These are phyloP conservation scores for Barnettozyma botsteinii DNA, from an alignment of 805 yeast genomes.

Conservation along the genomic window DNA sequence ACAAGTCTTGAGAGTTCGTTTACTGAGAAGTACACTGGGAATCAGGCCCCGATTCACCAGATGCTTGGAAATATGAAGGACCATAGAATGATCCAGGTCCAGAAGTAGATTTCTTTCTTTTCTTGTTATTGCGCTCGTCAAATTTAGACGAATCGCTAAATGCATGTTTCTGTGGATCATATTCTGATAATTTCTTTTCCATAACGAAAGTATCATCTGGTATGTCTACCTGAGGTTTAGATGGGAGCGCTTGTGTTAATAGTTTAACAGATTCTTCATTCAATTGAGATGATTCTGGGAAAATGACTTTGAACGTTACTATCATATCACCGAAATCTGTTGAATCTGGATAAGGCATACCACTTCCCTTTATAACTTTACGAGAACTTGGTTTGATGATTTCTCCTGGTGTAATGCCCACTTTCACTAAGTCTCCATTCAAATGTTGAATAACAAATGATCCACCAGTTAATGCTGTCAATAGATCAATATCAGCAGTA, in stretches of 20 bases:
- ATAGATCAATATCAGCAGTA: conserved; percentile 41
- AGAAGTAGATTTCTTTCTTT: conserved; percentile 7
- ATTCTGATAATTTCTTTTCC: conserved; percentile 33
- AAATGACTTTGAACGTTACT: conserved; percentile 50
- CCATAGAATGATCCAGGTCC: neutral
- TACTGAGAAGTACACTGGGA: conserved; percentile 11
- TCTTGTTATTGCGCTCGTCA: conserved; percentile 1
- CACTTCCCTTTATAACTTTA: conserved; percentile 44
- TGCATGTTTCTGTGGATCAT: conserved; percentile 8
- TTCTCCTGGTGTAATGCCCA: conserved; percentile 44
- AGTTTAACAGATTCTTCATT: conserved; percentile 60
- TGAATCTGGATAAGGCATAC: conserved; percentile 48
- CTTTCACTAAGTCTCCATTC: conserved; percentile 32
- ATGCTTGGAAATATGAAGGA: neutral
- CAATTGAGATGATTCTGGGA: conserved; percentile 59
- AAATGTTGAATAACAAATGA: conserved; percentile 33
- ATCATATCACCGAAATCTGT: conserved; percentile 46
- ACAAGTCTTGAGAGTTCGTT: neutral
- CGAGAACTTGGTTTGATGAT: conserved; percentile 43
- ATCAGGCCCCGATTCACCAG: neutral
- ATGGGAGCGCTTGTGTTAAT: conserved; percentile 72
- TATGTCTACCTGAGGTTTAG: conserved; percentile 51
- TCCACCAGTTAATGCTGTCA: conserved; percentile 58
- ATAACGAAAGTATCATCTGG: conserved; percentile 63
- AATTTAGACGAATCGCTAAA: neutral